A percentile compares a stretch with the other conserved stretches of the same genome.
Conservation (phyloP, 805 yeast genomes). For the Suhomyces emberorum region DNA sequence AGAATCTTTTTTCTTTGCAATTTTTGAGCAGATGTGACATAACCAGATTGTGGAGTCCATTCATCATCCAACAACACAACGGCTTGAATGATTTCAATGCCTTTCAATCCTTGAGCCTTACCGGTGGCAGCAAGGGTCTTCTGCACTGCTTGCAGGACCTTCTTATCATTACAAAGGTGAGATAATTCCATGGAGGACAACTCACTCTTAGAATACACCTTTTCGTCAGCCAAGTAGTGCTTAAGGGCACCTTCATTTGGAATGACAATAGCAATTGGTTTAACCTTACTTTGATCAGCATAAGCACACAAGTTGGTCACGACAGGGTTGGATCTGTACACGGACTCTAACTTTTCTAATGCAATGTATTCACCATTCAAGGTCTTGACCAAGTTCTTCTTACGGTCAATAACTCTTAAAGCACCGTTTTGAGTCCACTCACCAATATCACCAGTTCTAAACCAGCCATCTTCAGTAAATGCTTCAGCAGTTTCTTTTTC, state of each 20-base stretch:
- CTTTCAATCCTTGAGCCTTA: slow-evolving; percentile 71
- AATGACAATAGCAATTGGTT: slow-evolving; percentile 87
- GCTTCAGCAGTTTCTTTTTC: slow-evolving; percentile 75
- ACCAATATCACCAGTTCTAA: slow-evolving; percentile 94
- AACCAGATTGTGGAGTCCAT: slow-evolving; percentile 98
- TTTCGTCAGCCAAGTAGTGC: slow-evolving; percentile 51
- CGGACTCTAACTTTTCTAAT: slow-evolving; percentile 86
- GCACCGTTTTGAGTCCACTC: slow-evolving; percentile 84
- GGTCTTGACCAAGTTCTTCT: slow-evolving; percentile 94
- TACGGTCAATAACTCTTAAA: slow-evolving; percentile 84
- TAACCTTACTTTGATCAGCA: slow-evolving; percentile 83
- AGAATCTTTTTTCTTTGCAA: slow-evolving; percentile 90
- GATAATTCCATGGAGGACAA: slow-evolving; percentile 42
- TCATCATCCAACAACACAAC: slow-evolving; percentile 79
- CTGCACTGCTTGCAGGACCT: slow-evolving; percentile 52
- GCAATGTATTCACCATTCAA: slow-evolving; percentile 97
- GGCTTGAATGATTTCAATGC: slow-evolving; percentile 82
- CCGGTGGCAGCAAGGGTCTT: slow-evolving; percentile 71
- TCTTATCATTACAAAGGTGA: slow-evolving; percentile 54
- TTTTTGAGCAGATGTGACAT: slow-evolving; percentile 92
- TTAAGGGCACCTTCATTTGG: slow-evolving; percentile 71
- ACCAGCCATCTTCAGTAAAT: slow-evolving; percentile 85
- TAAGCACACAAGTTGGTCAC: slow-evolving; percentile 87
- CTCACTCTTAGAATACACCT: slow-evolving; percentile 45
- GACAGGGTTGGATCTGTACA: slow-evolving; percentile 77